phyloP scores from a whole-genome alignment of 352 stramenopile species.

The Globisporangium canariense region DNA sequence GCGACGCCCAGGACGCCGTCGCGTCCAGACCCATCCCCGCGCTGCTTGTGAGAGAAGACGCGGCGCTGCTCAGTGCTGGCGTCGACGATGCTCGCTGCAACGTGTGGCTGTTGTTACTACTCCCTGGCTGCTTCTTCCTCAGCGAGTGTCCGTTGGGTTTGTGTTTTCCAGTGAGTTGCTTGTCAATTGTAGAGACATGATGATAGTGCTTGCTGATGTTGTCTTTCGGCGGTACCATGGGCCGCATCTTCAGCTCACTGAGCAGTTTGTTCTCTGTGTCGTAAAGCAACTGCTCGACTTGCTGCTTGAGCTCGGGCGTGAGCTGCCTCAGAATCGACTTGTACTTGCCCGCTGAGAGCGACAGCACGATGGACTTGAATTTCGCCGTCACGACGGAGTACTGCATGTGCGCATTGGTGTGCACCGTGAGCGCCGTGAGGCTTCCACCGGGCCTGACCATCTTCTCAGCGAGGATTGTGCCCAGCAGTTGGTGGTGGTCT shows the following conservation, averaged over 20 bases:
- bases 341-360: conserved; percentile 43
- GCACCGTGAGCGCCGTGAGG: conserved; percentile 31
- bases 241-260: conserved; percentile 20
- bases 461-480: conserved; percentile 34
- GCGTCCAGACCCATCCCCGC: conserved; percentile 12
- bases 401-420: conserved; percentile 25
- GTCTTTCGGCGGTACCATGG: conserved; percentile 6
- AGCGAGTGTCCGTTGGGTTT: not conserved
- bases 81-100: conserved; percentile 13
- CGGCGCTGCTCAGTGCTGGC: not conserved
- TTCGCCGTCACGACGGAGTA: conserved; percentile 39
- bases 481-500: not conserved
- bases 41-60: not conserved
- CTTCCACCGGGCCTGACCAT: conserved; percentile 40
- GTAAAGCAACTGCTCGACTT: conserved; percentile 35
- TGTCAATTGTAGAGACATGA: conserved; percentile 4
- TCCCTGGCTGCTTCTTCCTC: not conserved
- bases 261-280: conserved; percentile 38
- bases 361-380: conserved; percentile 61
- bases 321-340: conserved; percentile 52
- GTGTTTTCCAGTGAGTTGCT: not conserved
- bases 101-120: not conserved
- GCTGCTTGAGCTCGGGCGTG: conserved; percentile 18
- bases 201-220: conserved; percentile 5
- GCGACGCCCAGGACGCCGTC: conserved; percentile 41